These are phyloP conservation scores for Dentipellis sp. DNA, from an alignment of 768 basidiomycete species.

Conservation along the genomic window DNA sequence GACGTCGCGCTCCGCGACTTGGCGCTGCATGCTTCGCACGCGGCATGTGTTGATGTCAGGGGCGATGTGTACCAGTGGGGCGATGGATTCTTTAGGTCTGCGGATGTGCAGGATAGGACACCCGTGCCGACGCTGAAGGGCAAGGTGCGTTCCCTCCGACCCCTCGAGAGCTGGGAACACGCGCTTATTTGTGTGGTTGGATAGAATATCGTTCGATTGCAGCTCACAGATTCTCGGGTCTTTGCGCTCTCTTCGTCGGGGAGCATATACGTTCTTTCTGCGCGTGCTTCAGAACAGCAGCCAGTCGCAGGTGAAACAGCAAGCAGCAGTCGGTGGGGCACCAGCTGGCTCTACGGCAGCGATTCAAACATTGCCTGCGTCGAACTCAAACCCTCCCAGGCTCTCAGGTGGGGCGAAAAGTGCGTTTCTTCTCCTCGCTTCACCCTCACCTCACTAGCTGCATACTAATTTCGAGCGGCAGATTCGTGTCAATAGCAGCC, in stretches of 20 bases:
- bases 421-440: conserved; percentile 20
- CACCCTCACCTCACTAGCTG: neutral
- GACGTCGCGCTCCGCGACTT: conserved; percentile 68
- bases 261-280: conserved; percentile 59
- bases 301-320: conserved; percentile 30
- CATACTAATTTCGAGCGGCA: conserved; percentile 17
- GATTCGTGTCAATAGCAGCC: conserved; percentile 65
- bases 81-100: conserved; percentile 41
- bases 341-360: conserved; percentile 51
- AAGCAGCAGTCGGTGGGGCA: conserved; percentile 50
- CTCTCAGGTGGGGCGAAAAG: conserved; percentile 60
- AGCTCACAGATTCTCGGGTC: conserved; percentile 48
- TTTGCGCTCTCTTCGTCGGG: conserved; percentile 79
- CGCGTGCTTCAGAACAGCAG: conserved; percentile 39
- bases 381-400: conserved; percentile 50
- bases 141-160: conserved; percentile 37
- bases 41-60: conserved; percentile 67
- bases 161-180: too few relatives aligned
- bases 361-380: conserved; percentile 43
- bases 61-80: conserved; percentile 89
- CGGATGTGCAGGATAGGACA: conserved; percentile 16
- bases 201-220: conserved; percentile 63
- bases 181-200: neutral
- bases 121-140: conserved; percentile 53
- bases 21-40: conserved; percentile 54